A percentile compares a stretch with the other conserved stretches of the same genome.
phyloP scores from a whole-genome alignment of 129 eudicot genomes.

The Apium graveolens region DNA sequence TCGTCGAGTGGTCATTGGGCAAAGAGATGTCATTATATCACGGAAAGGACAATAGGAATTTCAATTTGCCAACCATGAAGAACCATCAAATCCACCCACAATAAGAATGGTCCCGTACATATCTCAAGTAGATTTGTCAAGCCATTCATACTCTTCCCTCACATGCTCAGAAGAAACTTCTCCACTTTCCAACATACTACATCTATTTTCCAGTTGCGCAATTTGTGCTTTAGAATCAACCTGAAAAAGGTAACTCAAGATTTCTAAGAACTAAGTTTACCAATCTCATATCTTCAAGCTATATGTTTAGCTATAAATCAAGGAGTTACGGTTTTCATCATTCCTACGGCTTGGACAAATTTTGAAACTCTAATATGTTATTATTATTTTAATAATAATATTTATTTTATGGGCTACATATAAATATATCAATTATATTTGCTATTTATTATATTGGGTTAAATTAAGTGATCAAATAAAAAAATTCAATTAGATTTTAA shows the following conservation, averaged over 20 bases:
- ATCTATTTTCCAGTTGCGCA: conserved; percentile 23
- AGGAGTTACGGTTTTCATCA: not conserved
- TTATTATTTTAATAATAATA: too few relatives aligned
- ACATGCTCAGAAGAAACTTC: conserved; percentile 16
- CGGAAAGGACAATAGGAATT: conserved; percentile 37
- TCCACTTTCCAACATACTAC: conserved; percentile 16
- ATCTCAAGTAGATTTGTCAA: not conserved
- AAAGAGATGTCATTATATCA: conserved; percentile 35
- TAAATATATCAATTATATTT: too few relatives aligned
- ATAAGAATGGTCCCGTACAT: conserved; percentile 28
- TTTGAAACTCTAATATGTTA: not conserved
- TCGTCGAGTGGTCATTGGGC: conserved; percentile 39
- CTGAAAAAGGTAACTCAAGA: conserved; percentile 20
- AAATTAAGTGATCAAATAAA: too few relatives aligned
- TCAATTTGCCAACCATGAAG: conserved; percentile 46
- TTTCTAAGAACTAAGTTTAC: not conserved
- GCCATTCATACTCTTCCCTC: conserved; percentile 13
- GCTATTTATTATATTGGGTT: too few relatives aligned
- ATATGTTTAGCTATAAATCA: not conserved
- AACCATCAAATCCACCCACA: conserved; percentile 71
- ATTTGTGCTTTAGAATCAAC: conserved; percentile 43
- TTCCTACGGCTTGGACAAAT: not conserved
- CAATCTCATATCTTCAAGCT: not conserved
- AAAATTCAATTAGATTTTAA: too few relatives aligned
- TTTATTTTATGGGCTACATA: too few relatives aligned